phyloP scores from a whole-genome alignment of 2,329 filamentous ascomycete species.

The Tolypocladium cylindrosporum region DNA sequence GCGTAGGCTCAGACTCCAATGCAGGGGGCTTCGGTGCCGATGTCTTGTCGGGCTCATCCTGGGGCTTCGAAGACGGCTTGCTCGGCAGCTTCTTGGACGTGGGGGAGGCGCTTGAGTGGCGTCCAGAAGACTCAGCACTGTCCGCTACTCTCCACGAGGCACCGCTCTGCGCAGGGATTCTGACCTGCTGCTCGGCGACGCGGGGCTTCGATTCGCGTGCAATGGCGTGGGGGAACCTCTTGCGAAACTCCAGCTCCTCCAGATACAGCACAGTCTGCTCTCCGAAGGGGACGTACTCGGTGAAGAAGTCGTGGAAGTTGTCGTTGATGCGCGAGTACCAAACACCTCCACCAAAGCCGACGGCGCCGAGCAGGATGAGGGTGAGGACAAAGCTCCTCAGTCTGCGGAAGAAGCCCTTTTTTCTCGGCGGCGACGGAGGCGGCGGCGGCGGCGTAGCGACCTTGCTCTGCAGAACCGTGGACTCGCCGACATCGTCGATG shows the following conservation, averaged over 20 bases:
- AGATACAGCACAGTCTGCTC: conserved; percentile 93
- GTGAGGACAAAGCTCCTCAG: conserved; percentile 71
- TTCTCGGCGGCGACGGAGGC: conserved; percentile 34
- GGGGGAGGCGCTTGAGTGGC: conserved; percentile 50
- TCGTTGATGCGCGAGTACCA: conserved; percentile 91
- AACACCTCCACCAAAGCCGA: conserved; percentile 79
- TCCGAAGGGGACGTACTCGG: conserved; percentile 88
- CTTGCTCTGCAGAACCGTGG: conserved; percentile 5
- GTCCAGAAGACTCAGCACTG: conserved; percentile 42
- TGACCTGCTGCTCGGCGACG: conserved; percentile 61
- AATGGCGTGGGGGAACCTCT: conserved; percentile 56
- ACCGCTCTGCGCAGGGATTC: conserved; percentile 76
- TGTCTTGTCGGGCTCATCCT: conserved; percentile 17
- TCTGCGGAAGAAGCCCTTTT: conserved; percentile 59
- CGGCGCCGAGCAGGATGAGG: conserved; percentile 62
- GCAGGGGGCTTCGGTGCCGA: conserved; percentile 18
- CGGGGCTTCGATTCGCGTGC: conserved; percentile 33
- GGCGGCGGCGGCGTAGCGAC: conserved; percentile 24
- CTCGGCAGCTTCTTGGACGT: conserved; percentile 15
- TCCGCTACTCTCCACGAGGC: conserved; percentile 70
- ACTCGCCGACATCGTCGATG: conserved; percentile 11
- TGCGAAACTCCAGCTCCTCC: conserved; percentile 88
- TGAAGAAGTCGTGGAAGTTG: conserved; percentile 99
- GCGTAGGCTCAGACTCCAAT: conserved; percentile 11
- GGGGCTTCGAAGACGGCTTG: conserved; percentile 12